Conservation (phyloP, 176 grass and related monocot genomes). For the Avena insularis region DNA sequence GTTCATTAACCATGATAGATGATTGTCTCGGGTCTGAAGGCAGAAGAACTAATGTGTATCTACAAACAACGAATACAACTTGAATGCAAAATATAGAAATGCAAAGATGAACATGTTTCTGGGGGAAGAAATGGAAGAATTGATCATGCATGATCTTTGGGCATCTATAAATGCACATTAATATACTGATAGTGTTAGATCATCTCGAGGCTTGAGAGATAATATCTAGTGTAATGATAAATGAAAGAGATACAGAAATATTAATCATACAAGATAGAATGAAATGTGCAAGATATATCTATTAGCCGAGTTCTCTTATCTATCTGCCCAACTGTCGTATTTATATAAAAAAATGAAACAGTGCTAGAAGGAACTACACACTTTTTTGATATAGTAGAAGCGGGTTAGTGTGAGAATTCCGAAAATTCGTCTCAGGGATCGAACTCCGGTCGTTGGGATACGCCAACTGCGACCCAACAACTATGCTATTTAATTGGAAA, state of each 20-base stretch:
- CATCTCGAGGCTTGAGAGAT: background rate
- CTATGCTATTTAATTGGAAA: too few relatives aligned
- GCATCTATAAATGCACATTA: background rate
- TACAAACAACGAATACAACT: background rate
- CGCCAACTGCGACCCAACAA: too few relatives aligned
- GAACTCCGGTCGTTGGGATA: too few relatives aligned
- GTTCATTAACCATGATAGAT: too few relatives aligned
- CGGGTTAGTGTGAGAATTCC: too few relatives aligned
- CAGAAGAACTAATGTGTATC: background rate
- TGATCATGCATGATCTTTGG: background rate
- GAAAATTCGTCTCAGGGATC: too few relatives aligned
- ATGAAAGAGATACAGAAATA: background rate
- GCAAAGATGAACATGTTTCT: background rate
- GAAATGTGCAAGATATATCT: background rate
- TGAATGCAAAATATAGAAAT: too few relatives aligned
- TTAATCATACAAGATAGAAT: background rate
- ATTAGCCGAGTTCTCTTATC: background rate
- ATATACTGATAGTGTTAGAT: background rate
- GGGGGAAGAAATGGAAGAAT: too few relatives aligned
- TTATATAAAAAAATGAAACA: background rate
- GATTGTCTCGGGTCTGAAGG: background rate
- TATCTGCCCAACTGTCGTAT: background rate
- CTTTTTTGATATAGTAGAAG: too few relatives aligned
- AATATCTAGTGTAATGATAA: background rate
- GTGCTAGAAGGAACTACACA: too few relatives aligned